Conservation (phyloP, 148 eudicot genomes). For the Rhododendron henanense region DNA sequence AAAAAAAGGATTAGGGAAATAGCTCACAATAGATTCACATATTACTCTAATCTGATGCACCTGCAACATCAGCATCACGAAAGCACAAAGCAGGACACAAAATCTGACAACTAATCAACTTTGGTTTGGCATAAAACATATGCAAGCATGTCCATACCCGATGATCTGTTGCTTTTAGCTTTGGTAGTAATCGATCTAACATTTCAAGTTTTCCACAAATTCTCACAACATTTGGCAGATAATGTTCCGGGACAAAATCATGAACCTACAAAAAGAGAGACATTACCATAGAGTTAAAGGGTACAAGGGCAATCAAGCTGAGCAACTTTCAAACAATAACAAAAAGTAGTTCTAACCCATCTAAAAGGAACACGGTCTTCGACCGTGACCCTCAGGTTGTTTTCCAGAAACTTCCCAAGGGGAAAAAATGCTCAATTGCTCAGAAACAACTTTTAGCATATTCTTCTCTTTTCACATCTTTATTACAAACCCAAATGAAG, state of each 20-base stretch:
- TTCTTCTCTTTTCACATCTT: neutral
- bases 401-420: conserved; percentile 3
- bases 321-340: neutral
- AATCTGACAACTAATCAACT: neutral
- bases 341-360: conserved; percentile 9
- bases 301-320: neutral
- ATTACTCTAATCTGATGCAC: neutral
- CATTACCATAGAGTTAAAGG: neutral
- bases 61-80: neutral
- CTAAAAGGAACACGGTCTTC: neutral
- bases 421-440: conserved; percentile 5
- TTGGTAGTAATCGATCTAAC: conserved; percentile 91
- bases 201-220: conserved; percentile 99
- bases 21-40: neutral
- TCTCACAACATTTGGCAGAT: conserved; percentile 78
- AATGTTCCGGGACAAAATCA: conserved; percentile 70
- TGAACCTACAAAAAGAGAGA: conserved; percentile 58
- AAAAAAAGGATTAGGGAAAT: neutral
- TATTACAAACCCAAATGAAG: conserved; percentile 1
- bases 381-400: neutral
- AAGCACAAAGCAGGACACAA: neutral
- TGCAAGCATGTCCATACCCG: conserved; percentile 53
- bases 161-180: conserved; percentile 94
- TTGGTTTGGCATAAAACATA: neutral
- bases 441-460: neutral